Percentiles rank a stretch among this genome's conserved stretches.
Conservation (phyloP, 495 filamentous ascomycete species). For the Tuber magnatum region DNA sequence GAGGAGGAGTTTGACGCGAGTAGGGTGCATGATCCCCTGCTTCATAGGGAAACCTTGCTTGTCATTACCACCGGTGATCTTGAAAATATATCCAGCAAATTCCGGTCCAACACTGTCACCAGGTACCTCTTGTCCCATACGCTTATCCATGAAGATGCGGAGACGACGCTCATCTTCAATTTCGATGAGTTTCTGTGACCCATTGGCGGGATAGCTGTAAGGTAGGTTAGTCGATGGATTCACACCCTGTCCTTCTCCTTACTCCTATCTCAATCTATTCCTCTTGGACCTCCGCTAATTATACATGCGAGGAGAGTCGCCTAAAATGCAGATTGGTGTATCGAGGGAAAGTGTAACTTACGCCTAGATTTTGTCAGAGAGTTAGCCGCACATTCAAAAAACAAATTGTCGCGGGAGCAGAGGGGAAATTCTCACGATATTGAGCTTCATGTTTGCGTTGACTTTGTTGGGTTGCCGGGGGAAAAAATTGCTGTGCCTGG, state of each 20-base stretch:
- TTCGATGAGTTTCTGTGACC: slow-evolving; percentile 97
- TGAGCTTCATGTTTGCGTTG: slow-evolving; percentile 40
- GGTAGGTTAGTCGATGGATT: slow-evolving; percentile 20
- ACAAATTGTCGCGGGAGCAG: neutral
- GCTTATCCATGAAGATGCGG: slow-evolving; percentile 77
- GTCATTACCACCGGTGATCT: slow-evolving; percentile 99
- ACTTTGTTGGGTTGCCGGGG: slow-evolving; percentile 32
- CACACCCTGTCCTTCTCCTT: neutral
- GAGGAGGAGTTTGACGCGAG: slow-evolving; percentile 92
- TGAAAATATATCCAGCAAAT: slow-evolving; percentile 98
- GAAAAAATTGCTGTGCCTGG: slow-evolving; percentile 37
- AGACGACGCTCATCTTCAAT: slow-evolving; percentile 95
- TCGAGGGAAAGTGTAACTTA: slow-evolving; percentile 34
- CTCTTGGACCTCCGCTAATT: slow-evolving; percentile 11
- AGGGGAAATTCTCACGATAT: slow-evolving; percentile 34
- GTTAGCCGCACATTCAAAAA: slow-evolving; percentile 18
- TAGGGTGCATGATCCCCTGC: slow-evolving; percentile 98
- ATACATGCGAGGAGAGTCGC: neutral
- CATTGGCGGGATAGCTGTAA: slow-evolving; percentile 70
- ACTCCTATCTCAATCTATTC: slow-evolving; percentile 4
- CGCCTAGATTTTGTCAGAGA: slow-evolving; percentile 30
- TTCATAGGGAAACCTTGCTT: slow-evolving; percentile 99
- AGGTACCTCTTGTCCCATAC: slow-evolving; percentile 95
- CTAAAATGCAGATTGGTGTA: neutral
- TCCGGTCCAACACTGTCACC: slow-evolving; percentile 93